Conservation (phyloP, 2,329 filamentous ascomycete species). For the Cladosporium austrohemisphaericum region DNA sequence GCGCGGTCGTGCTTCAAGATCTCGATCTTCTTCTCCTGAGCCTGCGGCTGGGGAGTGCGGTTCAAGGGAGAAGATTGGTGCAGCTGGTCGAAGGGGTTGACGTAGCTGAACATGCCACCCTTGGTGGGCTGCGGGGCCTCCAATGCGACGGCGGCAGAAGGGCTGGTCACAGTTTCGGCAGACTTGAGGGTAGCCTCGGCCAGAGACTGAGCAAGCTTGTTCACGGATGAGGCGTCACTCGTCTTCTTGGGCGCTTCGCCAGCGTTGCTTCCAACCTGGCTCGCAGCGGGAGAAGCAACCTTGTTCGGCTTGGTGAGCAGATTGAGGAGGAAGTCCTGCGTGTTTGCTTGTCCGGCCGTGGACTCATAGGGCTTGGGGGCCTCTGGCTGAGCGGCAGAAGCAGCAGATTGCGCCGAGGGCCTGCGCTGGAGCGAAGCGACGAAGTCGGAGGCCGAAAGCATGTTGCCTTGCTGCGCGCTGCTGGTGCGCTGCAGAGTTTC, state of each 20-base stretch:
- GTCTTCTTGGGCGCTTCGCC: constrained; percentile 4
- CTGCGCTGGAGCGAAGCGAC: constrained; percentile 54
- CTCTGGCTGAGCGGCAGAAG: constrained; percentile 29
- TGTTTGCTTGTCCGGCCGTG: constrained; percentile 52
- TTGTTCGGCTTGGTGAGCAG: constrained; percentile 66
- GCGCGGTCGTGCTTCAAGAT: constrained; percentile 45
- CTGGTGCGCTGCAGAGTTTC: constrained; percentile 14
- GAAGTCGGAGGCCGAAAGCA: constrained; percentile 54
- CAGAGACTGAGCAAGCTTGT: constrained; percentile 44
- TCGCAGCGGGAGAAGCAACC: constrained; percentile 37
- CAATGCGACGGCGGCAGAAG: constrained; percentile 33
- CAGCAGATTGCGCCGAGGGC: constrained; percentile 35
- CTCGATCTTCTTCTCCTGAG: constrained; percentile 38
- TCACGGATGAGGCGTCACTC: constrained; percentile 27
- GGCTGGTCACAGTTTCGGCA: constrained; percentile 31
- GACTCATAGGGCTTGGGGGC: constrained; percentile 26
- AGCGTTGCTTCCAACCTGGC: constrained; percentile 9
- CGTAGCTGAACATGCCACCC: constrained; percentile 60
- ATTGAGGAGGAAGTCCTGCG: constrained; percentile 80
- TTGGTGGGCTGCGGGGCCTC: constrained; percentile 38
- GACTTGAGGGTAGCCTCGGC: constrained; percentile 43
- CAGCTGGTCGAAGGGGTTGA: constrained; percentile 69
- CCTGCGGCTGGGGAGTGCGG: constrained; percentile 47
- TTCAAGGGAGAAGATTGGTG: constrained; percentile 63
- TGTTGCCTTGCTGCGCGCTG: constrained; percentile 25